A percentile compares a stretch with the other conserved stretches of the same genome.
Evolutionary conservation across 176 grass and related monocot species (phyloP).

Genomic region (Carex cristatella): DNA sequence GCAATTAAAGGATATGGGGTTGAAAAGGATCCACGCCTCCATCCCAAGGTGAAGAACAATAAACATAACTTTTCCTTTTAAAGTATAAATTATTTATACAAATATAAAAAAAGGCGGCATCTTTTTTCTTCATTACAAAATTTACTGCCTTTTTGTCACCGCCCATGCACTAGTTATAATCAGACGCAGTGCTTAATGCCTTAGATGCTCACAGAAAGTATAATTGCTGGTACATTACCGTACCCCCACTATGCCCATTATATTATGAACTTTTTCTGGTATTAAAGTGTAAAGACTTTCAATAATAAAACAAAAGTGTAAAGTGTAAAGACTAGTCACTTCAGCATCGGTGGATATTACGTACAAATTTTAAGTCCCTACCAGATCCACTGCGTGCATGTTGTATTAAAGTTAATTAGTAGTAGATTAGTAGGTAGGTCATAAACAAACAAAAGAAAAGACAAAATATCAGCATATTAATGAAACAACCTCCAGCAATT

Average conservation of each 20-base stretch:
- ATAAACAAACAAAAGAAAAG: not conserved
- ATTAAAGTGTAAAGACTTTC: not conserved
- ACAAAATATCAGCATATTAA: not conserved
- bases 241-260: not conserved
- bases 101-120: not conserved
- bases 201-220: constrained; percentile 7
- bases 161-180: not conserved
- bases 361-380: not conserved
- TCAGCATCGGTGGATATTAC: not conserved
- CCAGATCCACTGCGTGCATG: not conserved
- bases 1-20: not conserved
- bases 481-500: not conserved
- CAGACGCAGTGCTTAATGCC: not conserved
- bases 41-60: not conserved
- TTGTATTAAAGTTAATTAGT: not conserved
- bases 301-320: too few relatives aligned
- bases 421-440: not conserved
- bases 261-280: not conserved
- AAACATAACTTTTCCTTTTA: not conserved
- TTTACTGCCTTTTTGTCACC: not conserved
- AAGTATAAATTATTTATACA: not conserved
- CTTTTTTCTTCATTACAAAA: not conserved
- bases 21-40: not conserved
- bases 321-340: not conserved
- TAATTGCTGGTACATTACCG: not conserved